A percentile compares a stretch with the other conserved stretches of the same genome.
phyloP scores from a whole-genome alignment of 441 rosid genomes.

The Croton setiger region DNA sequence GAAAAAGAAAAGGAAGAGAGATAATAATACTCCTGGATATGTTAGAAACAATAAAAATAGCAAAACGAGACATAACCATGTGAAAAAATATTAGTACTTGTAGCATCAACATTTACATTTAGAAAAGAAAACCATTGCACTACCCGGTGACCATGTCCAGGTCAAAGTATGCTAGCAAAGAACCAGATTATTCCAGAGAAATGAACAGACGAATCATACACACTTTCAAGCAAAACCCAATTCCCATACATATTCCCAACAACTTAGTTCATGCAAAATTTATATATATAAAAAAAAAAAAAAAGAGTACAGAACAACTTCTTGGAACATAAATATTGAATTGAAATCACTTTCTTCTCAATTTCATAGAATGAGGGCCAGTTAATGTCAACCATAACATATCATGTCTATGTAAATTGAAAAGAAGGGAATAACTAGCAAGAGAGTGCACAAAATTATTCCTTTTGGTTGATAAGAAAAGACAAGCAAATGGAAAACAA shows the following conservation, averaged over 20 bases:
- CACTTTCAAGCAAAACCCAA: background rate
- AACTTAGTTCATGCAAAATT: too few species aligned
- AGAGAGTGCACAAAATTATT: background rate
- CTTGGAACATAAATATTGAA: background rate
- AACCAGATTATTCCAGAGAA: background rate
- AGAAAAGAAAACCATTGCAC: background rate
- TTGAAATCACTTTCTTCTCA: background rate
- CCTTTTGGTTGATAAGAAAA: background rate
- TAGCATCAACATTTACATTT: conserved; percentile 1
- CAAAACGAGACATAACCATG: too few species aligned
- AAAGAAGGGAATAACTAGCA: conserved; percentile 2
- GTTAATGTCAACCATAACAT: background rate
- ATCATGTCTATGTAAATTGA: background rate
- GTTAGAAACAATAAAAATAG: too few species aligned
- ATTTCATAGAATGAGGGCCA: background rate
- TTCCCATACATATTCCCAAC: background rate
- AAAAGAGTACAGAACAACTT: background rate
- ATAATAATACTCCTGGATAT: too few species aligned
- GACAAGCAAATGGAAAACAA: background rate
- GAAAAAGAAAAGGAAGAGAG: background rate
- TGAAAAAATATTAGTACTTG: background rate
- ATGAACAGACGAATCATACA: background rate
- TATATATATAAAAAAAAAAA: background rate
- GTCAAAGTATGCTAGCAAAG: background rate
- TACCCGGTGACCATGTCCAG: background rate